Evolutionary conservation across 1,284 basidiomycete species (phyloP), one percentile per base, ranked within the genome.

Genomic region (Pseudozyma thailandica): DNA sequence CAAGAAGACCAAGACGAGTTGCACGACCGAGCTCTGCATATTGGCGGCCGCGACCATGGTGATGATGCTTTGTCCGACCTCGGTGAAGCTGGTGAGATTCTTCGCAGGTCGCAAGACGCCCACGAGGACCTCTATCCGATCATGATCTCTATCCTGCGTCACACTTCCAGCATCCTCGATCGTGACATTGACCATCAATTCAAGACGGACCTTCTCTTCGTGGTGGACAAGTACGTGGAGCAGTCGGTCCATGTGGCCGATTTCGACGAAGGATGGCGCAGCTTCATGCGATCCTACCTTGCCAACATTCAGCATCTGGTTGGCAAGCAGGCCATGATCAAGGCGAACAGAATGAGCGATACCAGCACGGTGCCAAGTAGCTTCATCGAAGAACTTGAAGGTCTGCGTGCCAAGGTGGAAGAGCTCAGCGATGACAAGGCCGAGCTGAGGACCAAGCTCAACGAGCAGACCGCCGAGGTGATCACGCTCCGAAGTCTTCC

Each of bases 1-100:
- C 91, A 90, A 48, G 92, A 93, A 71, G 93, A 95, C 81, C 90
- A 92, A 80, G 89, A 91, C 78, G 91, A 93, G 53, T 86, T 92
- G 82, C 72, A 65, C 39, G 75, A 78, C 18, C 55, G 75, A 7
- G 58, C 58, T 6, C 49, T 77, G 18, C 50, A 49, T 15, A 13
- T 61, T 8, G 42, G 44, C 23, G 56, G 60, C 5, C 50, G 47
- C 13, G 63, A 64, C 16, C 62, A 41, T 8, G 16, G 33, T 20
- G 43, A 70, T 5, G 54, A 70, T 25, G 47, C 46, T 5, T 44
- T 68, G 37, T 60, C 58, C 13, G 44, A 56, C 9, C 55, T 75
- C 9, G 73, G 71, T 26, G 74, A 76, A 18, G 65, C 65, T 6
- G 72, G 60, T 15, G 57, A 59, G 18, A 62, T 75, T 13, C 57